Evolutionary conservation across 2,329 filamentous ascomycete species (phyloP).

Genomic region (Knoxdaviesia capensis): DNA sequence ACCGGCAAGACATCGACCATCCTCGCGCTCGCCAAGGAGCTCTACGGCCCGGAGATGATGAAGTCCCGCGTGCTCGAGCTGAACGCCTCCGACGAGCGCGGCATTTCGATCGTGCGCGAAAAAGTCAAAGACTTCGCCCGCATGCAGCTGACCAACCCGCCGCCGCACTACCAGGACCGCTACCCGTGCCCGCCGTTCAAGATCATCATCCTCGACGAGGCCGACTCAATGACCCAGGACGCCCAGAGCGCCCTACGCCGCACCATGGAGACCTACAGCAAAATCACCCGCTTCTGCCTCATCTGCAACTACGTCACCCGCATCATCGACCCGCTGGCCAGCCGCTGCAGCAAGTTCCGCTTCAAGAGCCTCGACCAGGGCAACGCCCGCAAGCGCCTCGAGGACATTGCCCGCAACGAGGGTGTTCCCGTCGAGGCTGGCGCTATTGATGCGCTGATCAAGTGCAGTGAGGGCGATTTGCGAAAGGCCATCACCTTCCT

Average conservation of each 20-base stretch:
- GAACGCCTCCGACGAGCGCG: slow-evolving; percentile 96
- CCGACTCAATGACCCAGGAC: slow-evolving; percentile 97
- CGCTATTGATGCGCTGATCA: slow-evolving; percentile 65
- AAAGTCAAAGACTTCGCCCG: slow-evolving; percentile 98
- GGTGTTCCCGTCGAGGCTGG: slow-evolving; percentile 57
- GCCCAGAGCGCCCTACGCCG: slow-evolving; percentile 80
- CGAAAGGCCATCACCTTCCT: slow-evolving; percentile 91
- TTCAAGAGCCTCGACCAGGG: slow-evolving; percentile 90
- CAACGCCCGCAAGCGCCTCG: slow-evolving; percentile 60
- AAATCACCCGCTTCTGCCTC: slow-evolving; percentile 90
- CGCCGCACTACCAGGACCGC: slow-evolving; percentile 42
- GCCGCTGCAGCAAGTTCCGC: slow-evolving; percentile 85
- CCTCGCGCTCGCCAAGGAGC: slow-evolving; percentile 87
- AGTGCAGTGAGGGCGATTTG: slow-evolving; percentile 82
- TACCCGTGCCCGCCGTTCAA: slow-evolving; percentile 97
- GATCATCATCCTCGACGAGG: slow-evolving; percentile 95
- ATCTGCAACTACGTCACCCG: slow-evolving; percentile 98
- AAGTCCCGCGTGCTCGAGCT: slow-evolving; percentile 92
- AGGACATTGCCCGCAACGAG: slow-evolving; percentile 67
- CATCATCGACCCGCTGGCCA: slow-evolving; percentile 91
- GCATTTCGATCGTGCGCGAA: slow-evolving; percentile 88
- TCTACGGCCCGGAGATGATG: slow-evolving; percentile 89
- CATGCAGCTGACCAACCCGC: slow-evolving; percentile 75
- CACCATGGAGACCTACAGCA: slow-evolving; percentile 96
- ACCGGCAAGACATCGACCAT: slow-evolving; percentile 98